Percentiles rank a stretch among this genome's conserved stretches.
These are phyloP conservation scores for Gomphus sp. DNA, from an alignment of 1,284 basidiomycete genomes.

Conservation along the genomic window DNA sequence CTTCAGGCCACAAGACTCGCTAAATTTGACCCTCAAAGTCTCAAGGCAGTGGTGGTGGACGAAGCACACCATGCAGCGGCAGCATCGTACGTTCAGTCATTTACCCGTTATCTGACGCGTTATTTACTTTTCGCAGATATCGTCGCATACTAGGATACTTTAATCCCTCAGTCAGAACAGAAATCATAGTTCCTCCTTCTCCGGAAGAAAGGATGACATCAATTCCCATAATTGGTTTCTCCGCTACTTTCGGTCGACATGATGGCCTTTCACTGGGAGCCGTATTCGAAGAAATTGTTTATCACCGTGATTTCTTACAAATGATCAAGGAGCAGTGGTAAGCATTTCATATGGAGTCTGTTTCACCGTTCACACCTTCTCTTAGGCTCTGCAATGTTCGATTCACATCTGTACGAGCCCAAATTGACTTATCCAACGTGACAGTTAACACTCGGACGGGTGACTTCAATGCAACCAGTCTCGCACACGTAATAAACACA, in stretches of 20 bases:
- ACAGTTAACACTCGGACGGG: constrained; percentile 57
- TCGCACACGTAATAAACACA: constrained; percentile 77
- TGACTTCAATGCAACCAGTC: constrained; percentile 70
- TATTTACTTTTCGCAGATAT: constrained; percentile 40
- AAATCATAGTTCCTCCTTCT: constrained; percentile 38
- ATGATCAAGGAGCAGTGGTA: constrained; percentile 94
- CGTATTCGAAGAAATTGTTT: constrained; percentile 89
- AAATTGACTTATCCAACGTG: constrained; percentile 61
- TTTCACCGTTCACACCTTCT: background rate
- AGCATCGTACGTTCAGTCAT: constrained; percentile 52
- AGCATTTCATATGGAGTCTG: constrained; percentile 13
- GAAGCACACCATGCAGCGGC: constrained; percentile 96
- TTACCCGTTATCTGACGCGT: background rate
- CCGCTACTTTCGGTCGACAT: constrained; percentile 89
- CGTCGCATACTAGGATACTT: constrained; percentile 73
- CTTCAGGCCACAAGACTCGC: constrained; percentile 54
- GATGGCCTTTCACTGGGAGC: constrained; percentile 86
- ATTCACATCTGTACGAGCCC: constrained; percentile 74
- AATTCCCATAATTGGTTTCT: constrained; percentile 90
- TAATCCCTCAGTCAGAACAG: constrained; percentile 29
- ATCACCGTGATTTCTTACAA: constrained; percentile 85
- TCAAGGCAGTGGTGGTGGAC: constrained; percentile 85
- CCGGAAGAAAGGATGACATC: constrained; percentile 22
- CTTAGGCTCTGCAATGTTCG: constrained; percentile 76
- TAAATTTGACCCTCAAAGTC: constrained; percentile 67